phyloP scores from a whole-genome alignment of 257 asterid genomes.

The Solanum medicagineum region DNA sequence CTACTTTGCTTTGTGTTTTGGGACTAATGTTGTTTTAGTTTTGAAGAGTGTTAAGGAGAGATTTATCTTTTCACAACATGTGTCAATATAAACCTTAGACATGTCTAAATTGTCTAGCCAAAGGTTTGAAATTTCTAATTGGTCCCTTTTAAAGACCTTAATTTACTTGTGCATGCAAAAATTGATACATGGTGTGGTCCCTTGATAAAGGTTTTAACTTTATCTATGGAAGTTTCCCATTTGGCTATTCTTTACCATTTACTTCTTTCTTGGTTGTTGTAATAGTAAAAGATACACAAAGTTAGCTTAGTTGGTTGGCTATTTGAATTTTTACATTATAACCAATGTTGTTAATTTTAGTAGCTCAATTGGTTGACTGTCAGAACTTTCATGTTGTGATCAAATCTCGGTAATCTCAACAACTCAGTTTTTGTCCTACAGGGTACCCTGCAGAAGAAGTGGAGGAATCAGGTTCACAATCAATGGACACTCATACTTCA shows the following conservation, averaged over 20 bases:
- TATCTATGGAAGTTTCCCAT: background rate
- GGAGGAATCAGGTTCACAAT: conserved; percentile 88
- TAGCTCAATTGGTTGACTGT: rapidly evolving
- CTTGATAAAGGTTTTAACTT: background rate
- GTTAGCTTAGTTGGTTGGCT: background rate
- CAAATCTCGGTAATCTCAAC: background rate
- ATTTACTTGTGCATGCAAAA: background rate
- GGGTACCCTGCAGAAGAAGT: conserved; percentile 74
- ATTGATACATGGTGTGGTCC: background rate
- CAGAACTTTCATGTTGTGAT: rapidly evolving
- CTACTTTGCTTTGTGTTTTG: background rate
- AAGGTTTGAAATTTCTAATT: background rate
- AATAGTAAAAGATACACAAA: background rate
- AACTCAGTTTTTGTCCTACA: background rate
- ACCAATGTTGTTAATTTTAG: background rate
- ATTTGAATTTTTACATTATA: background rate
- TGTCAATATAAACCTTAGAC: background rate
- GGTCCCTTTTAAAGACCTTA: background rate
- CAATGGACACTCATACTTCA: conserved; percentile 83
- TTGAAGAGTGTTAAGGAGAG: background rate
- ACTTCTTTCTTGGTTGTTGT: background rate
- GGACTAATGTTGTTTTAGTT: background rate
- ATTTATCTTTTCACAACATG: background rate
- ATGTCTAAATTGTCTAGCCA: background rate
- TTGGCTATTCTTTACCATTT: background rate